phyloP scores from a whole-genome alignment of 2,329 filamentous ascomycete species.

The Dothiorella sarmentorum region DNA sequence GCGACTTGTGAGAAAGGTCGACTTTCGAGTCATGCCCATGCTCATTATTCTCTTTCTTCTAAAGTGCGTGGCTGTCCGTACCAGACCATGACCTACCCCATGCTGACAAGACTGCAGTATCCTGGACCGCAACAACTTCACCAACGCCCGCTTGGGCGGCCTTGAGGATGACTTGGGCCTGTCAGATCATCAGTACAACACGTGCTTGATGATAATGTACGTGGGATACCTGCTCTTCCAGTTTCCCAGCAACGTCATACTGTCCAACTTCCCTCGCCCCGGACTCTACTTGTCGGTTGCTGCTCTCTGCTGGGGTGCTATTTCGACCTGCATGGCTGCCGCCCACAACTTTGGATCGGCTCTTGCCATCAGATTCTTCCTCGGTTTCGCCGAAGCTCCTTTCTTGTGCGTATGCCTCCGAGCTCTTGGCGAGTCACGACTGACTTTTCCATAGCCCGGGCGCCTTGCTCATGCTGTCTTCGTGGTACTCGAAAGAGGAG shows the following conservation, averaged over 20 bases:
- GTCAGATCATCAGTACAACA: conserved; percentile 32
- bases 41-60: conserved; percentile 30
- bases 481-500: conserved; percentile 54
- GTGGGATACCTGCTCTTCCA: conserved; percentile 25
- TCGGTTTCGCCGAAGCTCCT: conserved; percentile 14
- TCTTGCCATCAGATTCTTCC: conserved; percentile 11
- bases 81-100: not conserved
- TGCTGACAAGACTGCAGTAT: not conserved
- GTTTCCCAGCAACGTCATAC: conserved; percentile 25
- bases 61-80: conserved; percentile 26
- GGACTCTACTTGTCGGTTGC: conserved; percentile 18
- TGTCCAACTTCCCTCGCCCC: conserved; percentile 17
- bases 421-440: conserved; percentile 19
- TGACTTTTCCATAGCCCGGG: conserved; percentile 28
- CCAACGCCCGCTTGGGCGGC: conserved; percentile 32
- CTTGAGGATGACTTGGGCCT: conserved; percentile 32
- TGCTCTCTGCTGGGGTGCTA: conserved; percentile 8
- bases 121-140: conserved; percentile 29
- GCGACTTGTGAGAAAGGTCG: conserved; percentile 29
- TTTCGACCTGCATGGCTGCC: conserved; percentile 14
- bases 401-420: conserved; percentile 4
- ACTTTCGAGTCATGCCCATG: conserved; percentile 27
- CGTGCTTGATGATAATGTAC: conserved; percentile 22
- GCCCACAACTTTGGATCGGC: not conserved
- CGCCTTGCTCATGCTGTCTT: conserved; percentile 49